Evolutionary conservation across 2,329 filamentous ascomycete genomes (phyloP), one percentile per base, ranked within the genome.

Genomic region (Ustilaginoidea virens): DNA sequence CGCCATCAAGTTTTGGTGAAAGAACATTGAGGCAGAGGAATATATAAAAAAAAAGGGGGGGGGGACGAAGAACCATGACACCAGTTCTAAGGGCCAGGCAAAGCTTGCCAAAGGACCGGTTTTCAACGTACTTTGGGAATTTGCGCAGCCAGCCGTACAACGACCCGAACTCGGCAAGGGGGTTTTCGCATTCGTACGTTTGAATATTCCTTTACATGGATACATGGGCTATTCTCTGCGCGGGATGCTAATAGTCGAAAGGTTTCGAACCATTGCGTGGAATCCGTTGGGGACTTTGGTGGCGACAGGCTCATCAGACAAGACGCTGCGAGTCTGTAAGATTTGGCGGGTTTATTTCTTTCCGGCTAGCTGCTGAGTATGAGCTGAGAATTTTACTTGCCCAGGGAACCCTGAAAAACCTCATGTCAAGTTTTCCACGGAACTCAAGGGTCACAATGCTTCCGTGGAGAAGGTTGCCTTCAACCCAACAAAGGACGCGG

Each of bases 231-330:
- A 7, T 20, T 18, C 19, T 17, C 7, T 14, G 25, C 12, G 8
- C 11, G 8, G 14, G 16, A 20, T 20, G 19, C 19, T 20, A 20
- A 20, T 11, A 20, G 11, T 11, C 19, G 11, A 20, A 7, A 83
- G 77, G 37, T 64, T 92, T 32, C 74, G 80, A 23, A 77, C 79
- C 2, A 75, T 96, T 39, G 76, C 80, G 22, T 96, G 87, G 87
- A 93, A 87, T 39, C 81, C 86, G 0, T 62, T 81, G 0, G 85
- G 87, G 19, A 79, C 72, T 7, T 62, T 90, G 34, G 74, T 96
- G 35, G 87, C 87, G 1, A 92, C 86, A 1, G 85, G 83, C 3
- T 69, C 77, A 5, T 59, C 64, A 15, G 75, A 82, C 44, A 71
- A 68, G 40, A 79, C 69, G 7, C 53, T 87, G 30, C 72, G 80